Evolutionary conservation across 169 alveolate genomes (phyloP), one percentile per base, ranked within the genome.

Genomic region (Cryptosporidium canis): DNA sequence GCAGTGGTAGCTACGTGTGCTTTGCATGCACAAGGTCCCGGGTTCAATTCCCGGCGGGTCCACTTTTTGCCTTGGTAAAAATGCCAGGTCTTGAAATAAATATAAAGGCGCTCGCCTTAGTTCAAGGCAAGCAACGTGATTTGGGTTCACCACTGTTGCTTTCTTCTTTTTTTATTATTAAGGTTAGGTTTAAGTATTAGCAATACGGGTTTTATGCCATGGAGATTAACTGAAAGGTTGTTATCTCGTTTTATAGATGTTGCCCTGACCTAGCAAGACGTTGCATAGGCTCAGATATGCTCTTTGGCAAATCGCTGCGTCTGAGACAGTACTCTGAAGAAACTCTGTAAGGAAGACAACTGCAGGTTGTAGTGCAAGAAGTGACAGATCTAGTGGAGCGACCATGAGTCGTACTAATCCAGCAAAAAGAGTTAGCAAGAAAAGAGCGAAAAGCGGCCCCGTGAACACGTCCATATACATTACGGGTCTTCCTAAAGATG

Each of bases 401-500:
- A n/a, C n/a, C 55, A n/a, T 33, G 63, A 12, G 58, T 31, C 3
- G 2, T 33, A 72, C 7, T 58, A 39, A 61, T 6, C 55, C 21
- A 21, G 43, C 39, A 35, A 77, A 39, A 29, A 77, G 37, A 55
- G 37, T 7, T 21, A 18, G 39, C 33, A 77, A 31, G 24, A 56
- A 77, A 55, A 41, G 12, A 12, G 7, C 47, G n/a, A 48, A 68
- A 68, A 58, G 14, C 1, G 12, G 67, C 48, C 70, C 85, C 1
- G 35, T 27, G 9, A 94, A 93, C 87, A 90, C 95, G 2, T 92
- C 93, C 41, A 90, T 95, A 5, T 95, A 95, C 83, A 83, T 95
- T 4, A 83, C 93, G 64, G 95, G 95, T 1, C 85, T 95, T 14
- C 97, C 97, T 3, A 14, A 14, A 27, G 95, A 92, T 71, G 83